Percentiles rank a stretch among this genome's conserved stretches.
Evolutionary conservation across 2,329 filamentous ascomycete genomes (phyloP).

Genomic region (Penicillium sp.): DNA sequence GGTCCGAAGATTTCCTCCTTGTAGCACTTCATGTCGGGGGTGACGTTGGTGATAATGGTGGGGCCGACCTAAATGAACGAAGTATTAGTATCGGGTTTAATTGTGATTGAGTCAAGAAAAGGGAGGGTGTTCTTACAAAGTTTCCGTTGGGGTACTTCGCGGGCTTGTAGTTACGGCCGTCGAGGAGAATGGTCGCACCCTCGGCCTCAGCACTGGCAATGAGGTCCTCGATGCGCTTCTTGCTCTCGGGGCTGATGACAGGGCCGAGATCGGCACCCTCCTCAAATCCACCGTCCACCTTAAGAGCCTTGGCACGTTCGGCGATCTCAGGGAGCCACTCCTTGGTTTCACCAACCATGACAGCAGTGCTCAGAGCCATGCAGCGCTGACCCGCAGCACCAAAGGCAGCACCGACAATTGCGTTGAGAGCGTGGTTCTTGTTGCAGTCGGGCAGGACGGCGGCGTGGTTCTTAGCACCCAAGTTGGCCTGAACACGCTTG

Average conservation of each 20-base stretch:
- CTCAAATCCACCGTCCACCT: slow-evolving; percentile 66
- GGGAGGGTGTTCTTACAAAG: slow-evolving; percentile 55
- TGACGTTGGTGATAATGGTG: slow-evolving; percentile 68
- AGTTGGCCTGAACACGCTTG: slow-evolving; percentile 70
- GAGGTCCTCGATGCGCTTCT: slow-evolving; percentile 65
- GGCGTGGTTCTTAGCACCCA: slow-evolving; percentile 72
- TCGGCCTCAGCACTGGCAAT: slow-evolving; percentile 65
- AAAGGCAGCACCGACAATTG: slow-evolving; percentile 68
- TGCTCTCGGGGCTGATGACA: slow-evolving; percentile 65
- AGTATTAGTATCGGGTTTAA: not conserved
- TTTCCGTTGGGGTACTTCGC: slow-evolving; percentile 68
- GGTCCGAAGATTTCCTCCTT: slow-evolving; percentile 69
- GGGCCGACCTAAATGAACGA: slow-evolving; percentile 56
- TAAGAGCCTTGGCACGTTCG: slow-evolving; percentile 63
- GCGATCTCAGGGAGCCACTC: slow-evolving; percentile 67
- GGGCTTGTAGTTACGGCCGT: slow-evolving; percentile 64
- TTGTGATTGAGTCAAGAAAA: not conserved
- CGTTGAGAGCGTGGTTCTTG: slow-evolving; percentile 69
- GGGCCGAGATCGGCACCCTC: slow-evolving; percentile 66
- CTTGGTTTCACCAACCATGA: slow-evolving; percentile 67
- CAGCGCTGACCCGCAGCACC: slow-evolving; percentile 71
- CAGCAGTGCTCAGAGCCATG: slow-evolving; percentile 69
- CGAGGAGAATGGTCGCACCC: slow-evolving; percentile 66
- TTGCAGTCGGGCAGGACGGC: slow-evolving; percentile 69
- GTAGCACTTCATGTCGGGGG: slow-evolving; percentile 68